A percentile compares a stretch with the other conserved stretches of the same genome.
These are phyloP conservation scores for Citrullus amarus DNA, from an alignment of 306 rosid species.

Conservation along the genomic window DNA sequence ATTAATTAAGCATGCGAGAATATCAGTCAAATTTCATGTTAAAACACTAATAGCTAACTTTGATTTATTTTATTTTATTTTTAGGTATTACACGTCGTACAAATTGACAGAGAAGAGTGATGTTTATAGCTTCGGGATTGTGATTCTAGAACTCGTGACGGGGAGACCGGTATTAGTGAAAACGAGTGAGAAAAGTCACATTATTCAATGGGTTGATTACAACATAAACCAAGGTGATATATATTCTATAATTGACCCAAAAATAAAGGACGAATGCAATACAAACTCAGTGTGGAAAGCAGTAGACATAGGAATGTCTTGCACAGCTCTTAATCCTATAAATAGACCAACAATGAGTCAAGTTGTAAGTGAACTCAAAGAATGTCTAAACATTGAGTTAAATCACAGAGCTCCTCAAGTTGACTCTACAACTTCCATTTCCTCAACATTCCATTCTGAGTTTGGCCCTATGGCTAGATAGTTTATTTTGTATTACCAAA, in stretches of 20 bases:
- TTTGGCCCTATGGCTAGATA: neutral
- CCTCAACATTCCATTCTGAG: neutral
- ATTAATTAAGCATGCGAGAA: too few species aligned
- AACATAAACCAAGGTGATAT: conserved; percentile 1
- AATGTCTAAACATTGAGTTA: neutral
- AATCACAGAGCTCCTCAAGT: neutral
- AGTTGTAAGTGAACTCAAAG: neutral
- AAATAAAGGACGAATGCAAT: neutral
- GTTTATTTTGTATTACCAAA: too few species aligned
- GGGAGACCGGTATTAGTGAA: neutral
- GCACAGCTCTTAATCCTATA: neutral
- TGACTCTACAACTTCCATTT: neutral
- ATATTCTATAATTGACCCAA: neutral
- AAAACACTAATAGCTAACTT: too few species aligned
- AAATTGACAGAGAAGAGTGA: conserved; percentile 12
- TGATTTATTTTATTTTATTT: neutral
- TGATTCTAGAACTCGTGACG: neutral
- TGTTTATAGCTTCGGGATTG: conserved; percentile 7
- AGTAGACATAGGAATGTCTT: conserved; percentile 1
- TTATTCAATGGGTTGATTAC: neutral
- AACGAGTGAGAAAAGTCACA: neutral
- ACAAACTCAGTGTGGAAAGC: conserved; percentile 3
- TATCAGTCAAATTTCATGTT: too few species aligned
- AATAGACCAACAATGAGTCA: neutral
- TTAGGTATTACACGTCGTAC: neutral